Percentiles rank a stretch among this genome's conserved stretches.
Conservation (phyloP, 1,139 yeast genomes). For the Nakaseomyces delphensis region DNA sequence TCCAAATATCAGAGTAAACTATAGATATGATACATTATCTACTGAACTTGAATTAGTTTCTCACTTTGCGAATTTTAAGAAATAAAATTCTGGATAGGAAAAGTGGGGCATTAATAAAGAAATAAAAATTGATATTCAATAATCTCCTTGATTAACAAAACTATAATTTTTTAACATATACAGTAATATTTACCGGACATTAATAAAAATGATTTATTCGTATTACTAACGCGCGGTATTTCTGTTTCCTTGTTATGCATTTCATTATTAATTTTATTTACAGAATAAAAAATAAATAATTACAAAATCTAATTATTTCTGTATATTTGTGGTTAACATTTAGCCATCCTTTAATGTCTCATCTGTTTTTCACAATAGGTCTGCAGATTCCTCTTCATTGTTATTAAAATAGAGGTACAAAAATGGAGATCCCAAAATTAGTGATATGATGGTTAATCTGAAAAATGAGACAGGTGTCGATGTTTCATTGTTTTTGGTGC, state of each 20-base stretch:
- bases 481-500: not conserved
- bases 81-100: not conserved
- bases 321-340: too few relatives aligned
- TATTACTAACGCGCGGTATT: too few relatives aligned
- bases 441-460: not conserved
- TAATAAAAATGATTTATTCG: too few relatives aligned
- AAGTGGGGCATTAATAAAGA: not conserved
- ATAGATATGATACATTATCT: conserved; percentile 68
- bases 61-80: conserved; percentile 39
- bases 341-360: too few relatives aligned
- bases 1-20: conserved; percentile 76
- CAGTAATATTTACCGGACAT: too few relatives aligned
- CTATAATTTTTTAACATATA: too few relatives aligned
- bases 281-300: not conserved
- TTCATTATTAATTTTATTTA: conserved; percentile 1
- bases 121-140: conserved; percentile 1
- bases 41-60: conserved; percentile 70
- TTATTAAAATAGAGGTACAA: not conserved
- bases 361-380: too few relatives aligned
- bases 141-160: not conserved
- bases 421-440: not conserved
- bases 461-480: not conserved
- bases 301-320: too few relatives aligned
- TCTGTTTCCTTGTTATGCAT: not conserved
- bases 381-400: not conserved